Base-by-base conservation (phyloP, 106 monocot species). In the Acorus calamus region DNA sequence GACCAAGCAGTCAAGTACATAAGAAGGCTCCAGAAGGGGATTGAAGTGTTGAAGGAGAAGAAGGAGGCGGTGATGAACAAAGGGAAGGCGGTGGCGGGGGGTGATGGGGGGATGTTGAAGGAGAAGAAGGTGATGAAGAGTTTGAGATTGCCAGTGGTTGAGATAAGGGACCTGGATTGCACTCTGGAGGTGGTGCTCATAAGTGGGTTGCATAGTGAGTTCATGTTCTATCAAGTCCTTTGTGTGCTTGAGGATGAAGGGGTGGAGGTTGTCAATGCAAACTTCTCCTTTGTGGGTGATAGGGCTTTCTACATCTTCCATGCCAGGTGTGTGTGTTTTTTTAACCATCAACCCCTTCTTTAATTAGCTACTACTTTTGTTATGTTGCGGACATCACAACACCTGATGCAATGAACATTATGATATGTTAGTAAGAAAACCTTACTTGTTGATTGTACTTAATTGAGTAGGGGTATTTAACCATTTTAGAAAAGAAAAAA, bases 1-100 rank as follows among this genome's bases (percentile, higher is more conserved):
- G 71, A 74, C 41, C 71, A 71, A 11, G 74, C 74, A 44, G 48
- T 57, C 53, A 59, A 14, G 44, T 78, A 83, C 50, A 83, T 78
- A 66, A 83, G 63, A 8, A 54, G 9, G 48, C 14, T 56, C 13
- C 61, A 63, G 59, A 52, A 53, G 52, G 71, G 56, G 66, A 6
- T 78, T 4, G 82, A 74, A 11, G 56, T 8, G 53, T 44, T 78
- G 49, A 71, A 53, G 62, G 71, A 74, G 57, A 65, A 54, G 54
- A 70, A 59, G 67, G 11, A 28, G 13, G 53, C 46, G 10, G 46
- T 60, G 53, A 46, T 49, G 9, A 0, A 3, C 5, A 2, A 7
- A 2, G 43, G 0, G 3, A 55, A 12, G 2, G 47, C 57, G 0
- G 8, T 13, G 46, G 28, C 3, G 51, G 46, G 1, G 4, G 9